Evolutionary conservation across 176 grass and related monocot genomes (phyloP).

Genomic region (Bolboschoenus planiculmis): DNA sequence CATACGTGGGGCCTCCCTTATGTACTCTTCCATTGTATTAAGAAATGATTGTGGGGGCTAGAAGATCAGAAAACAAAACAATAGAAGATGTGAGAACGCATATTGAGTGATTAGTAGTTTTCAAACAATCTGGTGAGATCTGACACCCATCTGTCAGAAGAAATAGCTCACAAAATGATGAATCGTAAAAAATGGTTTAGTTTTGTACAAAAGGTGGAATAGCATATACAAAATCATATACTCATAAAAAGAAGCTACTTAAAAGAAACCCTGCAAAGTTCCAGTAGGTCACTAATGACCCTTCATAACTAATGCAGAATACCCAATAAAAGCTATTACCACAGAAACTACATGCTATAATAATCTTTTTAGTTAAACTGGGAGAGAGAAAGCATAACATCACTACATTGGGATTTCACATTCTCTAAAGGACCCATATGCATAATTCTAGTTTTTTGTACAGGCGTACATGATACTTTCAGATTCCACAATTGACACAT

Average conservation of each 20-base stretch:
- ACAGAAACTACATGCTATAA: neutral
- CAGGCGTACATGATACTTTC: neutral
- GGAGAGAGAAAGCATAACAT: neutral
- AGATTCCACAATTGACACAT: neutral
- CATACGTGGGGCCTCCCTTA: conserved; percentile 78
- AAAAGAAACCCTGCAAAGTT: neutral
- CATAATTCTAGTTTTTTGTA: neutral
- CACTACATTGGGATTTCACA: neutral
- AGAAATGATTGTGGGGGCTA: conserved; percentile 94
- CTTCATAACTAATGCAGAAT: neutral
- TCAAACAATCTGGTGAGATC: neutral
- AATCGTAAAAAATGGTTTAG: neutral
- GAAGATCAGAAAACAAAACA: conserved; percentile 21
- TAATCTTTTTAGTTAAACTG: neutral
- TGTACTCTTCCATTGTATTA: conserved; percentile 94
- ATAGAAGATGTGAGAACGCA: conserved; percentile 11
- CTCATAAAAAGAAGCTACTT: neutral
- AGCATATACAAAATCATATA: neutral
- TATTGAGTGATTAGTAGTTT: neutral
- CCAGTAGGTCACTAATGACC: neutral
- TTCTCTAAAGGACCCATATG: neutral
- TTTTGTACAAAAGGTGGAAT: neutral
- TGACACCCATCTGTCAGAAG: neutral
- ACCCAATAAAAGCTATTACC: neutral
- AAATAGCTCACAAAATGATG: neutral